phyloP scores from a whole-genome alignment of 306 rosid species.

The Luffa aegyptiaca region DNA sequence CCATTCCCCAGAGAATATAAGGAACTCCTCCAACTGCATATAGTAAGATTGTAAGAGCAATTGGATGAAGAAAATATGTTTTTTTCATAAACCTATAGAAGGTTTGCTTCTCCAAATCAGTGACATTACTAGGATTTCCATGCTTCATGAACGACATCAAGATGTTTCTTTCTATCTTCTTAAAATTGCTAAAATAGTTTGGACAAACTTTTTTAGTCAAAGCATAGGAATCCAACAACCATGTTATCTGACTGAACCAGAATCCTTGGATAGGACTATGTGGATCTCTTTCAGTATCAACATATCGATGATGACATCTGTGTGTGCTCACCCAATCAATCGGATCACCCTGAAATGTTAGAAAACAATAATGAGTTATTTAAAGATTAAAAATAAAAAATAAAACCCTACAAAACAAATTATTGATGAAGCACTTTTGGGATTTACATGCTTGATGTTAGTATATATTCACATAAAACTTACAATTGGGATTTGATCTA shows the following conservation, averaged over 20 bases:
- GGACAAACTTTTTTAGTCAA: constrained; percentile 23
- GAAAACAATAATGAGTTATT: background rate
- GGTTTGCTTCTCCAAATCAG: constrained; percentile 40
- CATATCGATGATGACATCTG: constrained; percentile 55
- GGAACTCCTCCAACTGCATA: constrained; percentile 51
- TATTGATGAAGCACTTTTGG: background rate
- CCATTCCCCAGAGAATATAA: constrained; percentile 58
- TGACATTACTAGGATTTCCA: constrained; percentile 40
- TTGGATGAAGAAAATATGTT: constrained; percentile 38
- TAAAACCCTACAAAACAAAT: background rate
- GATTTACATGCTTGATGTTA: no score
- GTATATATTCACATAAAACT: no score
- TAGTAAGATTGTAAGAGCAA: constrained; percentile 43
- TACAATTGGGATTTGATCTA: no score
- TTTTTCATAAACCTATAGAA: constrained; percentile 41
- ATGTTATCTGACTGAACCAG: constrained; percentile 56
- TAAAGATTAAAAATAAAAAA: background rate
- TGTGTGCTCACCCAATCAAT: constrained; percentile 71
- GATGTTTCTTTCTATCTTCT: background rate
- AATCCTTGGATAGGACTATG: constrained; percentile 57
- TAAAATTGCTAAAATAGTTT: background rate
- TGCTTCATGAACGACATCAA: constrained; percentile 25
- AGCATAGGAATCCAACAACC: constrained; percentile 42
- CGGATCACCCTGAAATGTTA: constrained; percentile 41
- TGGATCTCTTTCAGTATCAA: constrained; percentile 55